phyloP scores from a whole-genome alignment of 129 eudicot species.

The sunflower (Helianthus annuus) region DNA sequence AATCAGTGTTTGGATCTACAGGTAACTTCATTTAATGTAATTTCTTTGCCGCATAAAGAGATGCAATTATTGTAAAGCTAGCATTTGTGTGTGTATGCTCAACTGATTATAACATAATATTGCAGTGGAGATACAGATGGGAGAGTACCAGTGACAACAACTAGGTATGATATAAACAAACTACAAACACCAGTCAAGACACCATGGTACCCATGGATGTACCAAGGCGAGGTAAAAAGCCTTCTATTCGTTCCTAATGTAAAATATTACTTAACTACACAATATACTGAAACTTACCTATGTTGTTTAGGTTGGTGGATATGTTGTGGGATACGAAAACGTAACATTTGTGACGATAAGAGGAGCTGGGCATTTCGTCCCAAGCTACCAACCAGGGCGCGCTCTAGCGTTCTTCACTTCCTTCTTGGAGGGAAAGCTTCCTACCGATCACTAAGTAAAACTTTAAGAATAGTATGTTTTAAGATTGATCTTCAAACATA shows the following conservation, averaged over 20 bases:
- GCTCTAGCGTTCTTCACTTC: slow-evolving; percentile 7
- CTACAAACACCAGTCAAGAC: neutral
- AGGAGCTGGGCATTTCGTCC: slow-evolving; percentile 10
- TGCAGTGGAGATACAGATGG: slow-evolving; percentile 7
- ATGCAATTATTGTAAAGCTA: neutral
- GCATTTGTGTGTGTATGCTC: neutral
- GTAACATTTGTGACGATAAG: slow-evolving; percentile 9
- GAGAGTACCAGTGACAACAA: neutral
- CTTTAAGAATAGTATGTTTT: neutral
- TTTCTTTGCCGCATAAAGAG: neutral
- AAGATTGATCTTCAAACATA: neutral
- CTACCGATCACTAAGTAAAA: neutral
- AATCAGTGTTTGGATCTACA: slow-evolving; percentile 2
- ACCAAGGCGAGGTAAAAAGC: neutral
- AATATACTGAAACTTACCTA: neutral
- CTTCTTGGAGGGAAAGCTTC: slow-evolving; percentile 12
- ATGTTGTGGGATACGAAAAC: slow-evolving; percentile 5
- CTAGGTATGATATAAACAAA: neutral
- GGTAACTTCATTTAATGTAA: neutral
- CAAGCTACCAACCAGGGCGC: slow-evolving; percentile 10
- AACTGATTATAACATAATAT: neutral
- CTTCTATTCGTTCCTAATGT: neutral
- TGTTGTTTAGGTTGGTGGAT: slow-evolving; percentile 9
- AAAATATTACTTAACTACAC: neutral
- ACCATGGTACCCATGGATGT: slow-evolving; percentile 11